Percentiles rank a stretch among this genome's conserved stretches.
These are phyloP conservation scores for Claviceps quebecensis DNA, from an alignment of 2,329 filamentous ascomycete genomes.

Conservation along the genomic window DNA sequence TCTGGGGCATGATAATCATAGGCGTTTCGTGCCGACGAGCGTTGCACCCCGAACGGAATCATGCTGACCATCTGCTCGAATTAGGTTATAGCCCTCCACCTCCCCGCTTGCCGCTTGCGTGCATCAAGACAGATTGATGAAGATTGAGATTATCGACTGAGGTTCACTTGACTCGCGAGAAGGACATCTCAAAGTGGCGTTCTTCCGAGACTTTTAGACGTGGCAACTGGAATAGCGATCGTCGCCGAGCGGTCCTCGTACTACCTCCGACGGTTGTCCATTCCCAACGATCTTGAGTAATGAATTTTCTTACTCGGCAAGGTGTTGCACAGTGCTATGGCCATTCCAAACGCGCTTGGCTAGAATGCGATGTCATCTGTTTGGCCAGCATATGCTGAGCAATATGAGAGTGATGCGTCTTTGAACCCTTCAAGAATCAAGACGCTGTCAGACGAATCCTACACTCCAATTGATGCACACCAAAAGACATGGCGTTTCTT, in stretches of 20 bases:
- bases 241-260: not conserved
- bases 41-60: not conserved
- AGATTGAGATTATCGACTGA: no score
- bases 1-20: not conserved
- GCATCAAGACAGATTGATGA: not conserved
- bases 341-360: not conserved
- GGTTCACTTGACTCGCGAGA: no score
- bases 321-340: not conserved
- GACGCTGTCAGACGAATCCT: no score
- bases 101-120: not conserved
- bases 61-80: not conserved
- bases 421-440: not conserved
- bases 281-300: not conserved
- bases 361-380: not conserved
- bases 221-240: not conserved
- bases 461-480: no score
- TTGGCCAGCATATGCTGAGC: not conserved
- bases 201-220: slow-evolving; percentile 1
- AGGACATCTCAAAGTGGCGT: not conserved
- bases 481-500: no score
- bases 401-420: not conserved
- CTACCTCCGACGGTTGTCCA: not conserved
- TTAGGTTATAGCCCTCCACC: not conserved
- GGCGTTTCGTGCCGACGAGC: slow-evolving; percentile 1
- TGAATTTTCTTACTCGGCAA: not conserved